phyloP scores from a whole-genome alignment of 73 alveolate genomes.

The Tetrahymena borealis region DNA sequence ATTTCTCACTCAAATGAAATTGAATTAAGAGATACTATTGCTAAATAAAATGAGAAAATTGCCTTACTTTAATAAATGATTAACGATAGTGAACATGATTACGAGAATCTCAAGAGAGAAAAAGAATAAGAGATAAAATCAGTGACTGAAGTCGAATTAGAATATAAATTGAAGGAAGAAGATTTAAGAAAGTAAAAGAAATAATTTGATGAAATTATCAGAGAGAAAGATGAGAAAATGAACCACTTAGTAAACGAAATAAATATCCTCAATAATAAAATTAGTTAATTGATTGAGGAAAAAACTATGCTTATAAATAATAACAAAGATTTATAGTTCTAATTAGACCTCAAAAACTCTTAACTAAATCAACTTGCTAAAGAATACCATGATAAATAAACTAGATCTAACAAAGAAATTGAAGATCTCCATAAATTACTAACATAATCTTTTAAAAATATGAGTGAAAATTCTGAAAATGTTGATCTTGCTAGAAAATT shows the following conservation, averaged over 20 bases:
- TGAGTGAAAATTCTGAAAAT: neutral
- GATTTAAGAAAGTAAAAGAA: neutral
- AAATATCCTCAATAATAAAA: neutral
- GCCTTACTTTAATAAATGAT: neutral
- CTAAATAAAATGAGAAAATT: neutral
- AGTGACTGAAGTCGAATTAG: neutral
- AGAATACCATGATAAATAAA: neutral
- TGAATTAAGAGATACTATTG: neutral
- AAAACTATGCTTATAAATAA: neutral
- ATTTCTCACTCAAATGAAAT: neutral
- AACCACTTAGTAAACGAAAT: neutral
- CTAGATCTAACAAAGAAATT: neutral
- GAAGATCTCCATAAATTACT: neutral
- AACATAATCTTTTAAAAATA: neutral
- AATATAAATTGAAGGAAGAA: neutral
- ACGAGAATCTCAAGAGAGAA: neutral
- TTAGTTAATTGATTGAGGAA: neutral
- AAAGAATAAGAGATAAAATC: neutral
- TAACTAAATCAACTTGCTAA: neutral
- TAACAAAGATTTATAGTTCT: neutral
- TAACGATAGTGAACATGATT: neutral
- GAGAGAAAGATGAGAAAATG: neutral
- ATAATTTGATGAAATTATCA: neutral
- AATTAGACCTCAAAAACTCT: neutral
- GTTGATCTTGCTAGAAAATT: neutral